Evolutionary conservation across 2,329 filamentous ascomycete genomes (phyloP).

Genomic region (Catunica adiposa): DNA sequence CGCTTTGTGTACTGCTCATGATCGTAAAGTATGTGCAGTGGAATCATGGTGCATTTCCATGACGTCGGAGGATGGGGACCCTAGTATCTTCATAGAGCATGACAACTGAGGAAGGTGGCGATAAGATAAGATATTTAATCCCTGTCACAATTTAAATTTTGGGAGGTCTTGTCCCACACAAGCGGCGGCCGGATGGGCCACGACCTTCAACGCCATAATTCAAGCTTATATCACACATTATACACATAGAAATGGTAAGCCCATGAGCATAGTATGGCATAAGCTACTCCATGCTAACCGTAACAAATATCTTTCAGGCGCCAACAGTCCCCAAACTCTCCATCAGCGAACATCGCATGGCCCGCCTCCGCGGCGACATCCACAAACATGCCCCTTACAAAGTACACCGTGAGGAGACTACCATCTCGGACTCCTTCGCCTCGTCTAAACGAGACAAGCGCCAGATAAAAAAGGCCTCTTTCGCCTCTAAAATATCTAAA

Average conservation of each 20-base stretch:
- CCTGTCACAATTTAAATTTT: constrained; percentile 2
- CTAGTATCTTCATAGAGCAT: constrained; percentile 11
- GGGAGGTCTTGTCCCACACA: too few relatives aligned
- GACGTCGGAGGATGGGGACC: not conserved
- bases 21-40: not conserved
- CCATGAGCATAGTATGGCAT: not conserved
- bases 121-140: constrained; percentile 12
- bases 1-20: not conserved
- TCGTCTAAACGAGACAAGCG: constrained; percentile 72
- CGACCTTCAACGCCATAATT: too few relatives aligned
- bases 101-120: not conserved
- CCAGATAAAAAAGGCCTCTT: constrained; percentile 61
- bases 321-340: constrained; percentile 34
- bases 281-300: not conserved
- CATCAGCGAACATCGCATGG: constrained; percentile 38
- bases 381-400: constrained; percentile 36
- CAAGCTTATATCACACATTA: too few relatives aligned
- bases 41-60: constrained; percentile 3
- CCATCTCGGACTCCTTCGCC: constrained; percentile 42
- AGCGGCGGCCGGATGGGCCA: too few relatives aligned
- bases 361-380: constrained; percentile 31
- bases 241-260: too few relatives aligned
- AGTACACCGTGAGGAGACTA: constrained; percentile 34
- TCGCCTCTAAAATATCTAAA: constrained; percentile 62
- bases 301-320: constrained; percentile 13